These are phyloP conservation scores for Carex sylvatica DNA, from an alignment of 202 grass and related monocot genomes.

Conservation along the genomic window DNA sequence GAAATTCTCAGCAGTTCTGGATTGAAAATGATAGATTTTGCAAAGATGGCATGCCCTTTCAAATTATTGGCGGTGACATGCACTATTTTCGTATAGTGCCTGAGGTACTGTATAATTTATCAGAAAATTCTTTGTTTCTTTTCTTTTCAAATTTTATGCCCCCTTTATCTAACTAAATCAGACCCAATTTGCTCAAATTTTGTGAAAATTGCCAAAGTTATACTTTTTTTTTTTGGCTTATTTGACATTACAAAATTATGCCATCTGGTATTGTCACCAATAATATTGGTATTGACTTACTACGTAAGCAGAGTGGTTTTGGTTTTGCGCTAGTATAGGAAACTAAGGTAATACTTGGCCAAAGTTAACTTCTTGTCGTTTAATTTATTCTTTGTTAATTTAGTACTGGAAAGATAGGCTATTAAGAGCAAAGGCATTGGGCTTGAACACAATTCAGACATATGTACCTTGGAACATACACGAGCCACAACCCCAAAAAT, in stretches of 20 bases:
- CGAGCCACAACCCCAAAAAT: conserved; percentile 61
- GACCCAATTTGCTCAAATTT: conserved; percentile 13
- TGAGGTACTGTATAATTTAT: conserved; percentile 42
- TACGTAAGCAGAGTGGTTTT: not conserved
- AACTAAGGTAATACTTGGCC: not conserved
- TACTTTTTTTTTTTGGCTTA: not conserved
- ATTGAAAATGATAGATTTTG: conserved; percentile 75
- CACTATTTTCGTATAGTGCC: conserved; percentile 97
- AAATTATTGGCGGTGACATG: conserved; percentile 84
- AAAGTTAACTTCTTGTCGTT: not conserved
- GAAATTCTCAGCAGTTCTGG: conserved; percentile 39
- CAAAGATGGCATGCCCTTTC: conserved; percentile 68
- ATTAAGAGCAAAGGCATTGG: conserved; percentile 83
- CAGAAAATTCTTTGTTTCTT: not conserved
- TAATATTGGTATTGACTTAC: not conserved
- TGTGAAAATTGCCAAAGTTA: not conserved
- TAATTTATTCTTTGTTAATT: conserved; percentile 22
- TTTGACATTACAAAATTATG: not conserved
- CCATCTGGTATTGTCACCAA: not conserved
- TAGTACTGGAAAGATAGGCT: conserved; percentile 96
- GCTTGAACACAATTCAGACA: conserved; percentile 90
- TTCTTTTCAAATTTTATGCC: conserved; percentile 4
- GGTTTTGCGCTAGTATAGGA: not conserved
- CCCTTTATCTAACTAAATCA: not conserved
- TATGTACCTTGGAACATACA: conserved; percentile 99